Evolutionary conservation across 148 eudicot species (phyloP), one percentile per base, ranked within the genome.

Genomic region (Chenopodium formosanum): DNA sequence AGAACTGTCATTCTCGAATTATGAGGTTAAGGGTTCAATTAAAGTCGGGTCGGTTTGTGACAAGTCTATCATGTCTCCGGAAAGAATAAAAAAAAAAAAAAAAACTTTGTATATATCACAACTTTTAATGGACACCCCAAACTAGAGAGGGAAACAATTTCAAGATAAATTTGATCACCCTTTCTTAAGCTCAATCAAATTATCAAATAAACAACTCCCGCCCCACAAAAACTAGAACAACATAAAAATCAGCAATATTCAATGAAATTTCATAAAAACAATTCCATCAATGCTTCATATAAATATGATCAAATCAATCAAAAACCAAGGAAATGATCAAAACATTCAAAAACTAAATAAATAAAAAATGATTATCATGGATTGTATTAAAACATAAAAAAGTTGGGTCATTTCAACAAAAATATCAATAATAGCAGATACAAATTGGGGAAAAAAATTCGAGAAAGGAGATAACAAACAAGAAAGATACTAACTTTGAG

Each of bases 401-500:
- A 46, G 20, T 46, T n/a, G 17, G 56, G 75, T 44, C 8, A 20
- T 70, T 71, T 20, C 17, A 72, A 0, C 31, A 67, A 22, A 50
- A 31, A 79, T 14, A 7, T 68, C 46, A 48, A 29, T 78, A 34
- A 70, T 40, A 20, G 4, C 27, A 74, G 3, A n/a, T 22, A 4
- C 13, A 53, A n/a, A 78, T 47, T 8, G 17, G 62, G 62, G 62
- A 56, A 17, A 48, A 67, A 29, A 50, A 29, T 20, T 22, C 0
- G 6, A 67, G 40, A 44, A 19, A 78, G 74, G 31, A 31, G 62
- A 52, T 58, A 52, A 13, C 2, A 25, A 53, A 37, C 16, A 46
- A 50, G 27, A 74, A 74, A 73, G 72, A 73, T 5, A 29, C 78
- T 47, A 22, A 74, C 63, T 73, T 63, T 80, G 46, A 52, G 71